phyloP scores from a whole-genome alignment of 2,329 filamentous ascomycete genomes.

The Xylariaceae sp. region DNA sequence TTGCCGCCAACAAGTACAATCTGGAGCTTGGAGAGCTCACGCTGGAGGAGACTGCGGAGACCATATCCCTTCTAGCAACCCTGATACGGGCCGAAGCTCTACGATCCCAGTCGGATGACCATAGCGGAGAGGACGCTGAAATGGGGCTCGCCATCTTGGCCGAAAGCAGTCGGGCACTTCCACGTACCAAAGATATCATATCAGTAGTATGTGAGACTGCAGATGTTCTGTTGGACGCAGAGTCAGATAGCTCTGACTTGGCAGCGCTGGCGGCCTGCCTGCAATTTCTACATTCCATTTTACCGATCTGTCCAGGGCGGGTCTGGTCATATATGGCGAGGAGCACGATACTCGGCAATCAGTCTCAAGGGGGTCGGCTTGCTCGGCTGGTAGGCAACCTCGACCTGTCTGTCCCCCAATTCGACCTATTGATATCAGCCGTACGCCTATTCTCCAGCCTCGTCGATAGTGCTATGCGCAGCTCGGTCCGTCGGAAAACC shows the following conservation, averaged over 20 bases:
- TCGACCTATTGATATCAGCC: constrained; percentile 68
- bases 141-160: constrained; percentile 43
- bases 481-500: constrained; percentile 59
- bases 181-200: constrained; percentile 64
- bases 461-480: constrained; percentile 65
- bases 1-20: constrained; percentile 48
- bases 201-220: constrained; percentile 78
- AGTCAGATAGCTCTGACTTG: constrained; percentile 57
- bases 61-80: constrained; percentile 65
- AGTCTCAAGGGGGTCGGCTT: constrained; percentile 69
- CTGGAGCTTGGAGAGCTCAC: constrained; percentile 46
- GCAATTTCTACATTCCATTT: constrained; percentile 68
- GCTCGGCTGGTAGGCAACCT: constrained; percentile 72
- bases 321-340: constrained; percentile 86
- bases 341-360: constrained; percentile 70
- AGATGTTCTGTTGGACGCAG: constrained; percentile 59
- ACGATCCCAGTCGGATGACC: constrained; percentile 22
- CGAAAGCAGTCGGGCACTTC: constrained; percentile 48
- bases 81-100: constrained; percentile 50
- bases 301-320: constrained; percentile 69
- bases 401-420: constrained; percentile 70
- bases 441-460: constrained; percentile 67
- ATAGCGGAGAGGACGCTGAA: constrained; percentile 16
- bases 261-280: constrained; percentile 63
- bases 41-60: constrained; percentile 60